Percentiles rank a stretch among this genome's conserved stretches.
Evolutionary conservation across 1,139 yeast genomes (phyloP).

Genomic region (Yamadazyma atmosphaerica): DNA sequence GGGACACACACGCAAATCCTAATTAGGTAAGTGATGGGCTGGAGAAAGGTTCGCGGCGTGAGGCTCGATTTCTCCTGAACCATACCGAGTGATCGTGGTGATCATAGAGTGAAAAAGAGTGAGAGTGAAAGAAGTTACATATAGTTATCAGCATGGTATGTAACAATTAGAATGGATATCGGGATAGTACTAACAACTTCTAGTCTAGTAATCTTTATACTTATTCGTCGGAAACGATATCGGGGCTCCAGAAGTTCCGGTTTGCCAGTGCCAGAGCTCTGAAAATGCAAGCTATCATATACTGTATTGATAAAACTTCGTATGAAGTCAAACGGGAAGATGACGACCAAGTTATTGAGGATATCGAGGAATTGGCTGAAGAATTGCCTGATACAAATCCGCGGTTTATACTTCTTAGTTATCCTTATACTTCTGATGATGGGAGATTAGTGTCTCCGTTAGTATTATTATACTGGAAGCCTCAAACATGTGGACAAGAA

Average conservation of each 20-base stretch:
- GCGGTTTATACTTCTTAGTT: slow-evolving; percentile 72
- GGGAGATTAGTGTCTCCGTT: slow-evolving; percentile 76
- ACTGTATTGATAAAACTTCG: slow-evolving; percentile 53
- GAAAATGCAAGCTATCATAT: slow-evolving; percentile 63
- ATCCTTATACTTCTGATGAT: slow-evolving; percentile 67
- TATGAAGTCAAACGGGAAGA: slow-evolving; percentile 56
- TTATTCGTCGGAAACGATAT: slow-evolving; percentile 64
- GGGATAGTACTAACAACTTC: slow-evolving; percentile 12
- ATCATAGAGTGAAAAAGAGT: no score
- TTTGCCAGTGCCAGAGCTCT: slow-evolving; percentile 68
- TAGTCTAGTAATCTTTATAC: slow-evolving; percentile 53
- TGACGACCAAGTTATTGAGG: slow-evolving; percentile 38
- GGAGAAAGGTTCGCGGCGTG: not conserved
- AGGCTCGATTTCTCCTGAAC: no score
- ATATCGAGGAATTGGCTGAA: slow-evolving; percentile 63
- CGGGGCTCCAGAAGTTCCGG: slow-evolving; percentile 67
- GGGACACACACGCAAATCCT: slow-evolving; percentile 9
- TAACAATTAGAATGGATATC: not conserved
- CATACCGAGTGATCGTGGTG: no score
- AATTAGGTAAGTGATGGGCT: not conserved
- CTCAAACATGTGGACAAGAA: slow-evolving; percentile 78
- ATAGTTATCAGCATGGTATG: not conserved
- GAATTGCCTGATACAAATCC: slow-evolving; percentile 84
- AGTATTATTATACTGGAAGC: slow-evolving; percentile 81
- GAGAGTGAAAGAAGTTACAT: no score